Evolutionary conservation across 2,329 filamentous ascomycete species (phyloP), one percentile per base, ranked within the genome.

Genomic region (Hypoxylon sp.): DNA sequence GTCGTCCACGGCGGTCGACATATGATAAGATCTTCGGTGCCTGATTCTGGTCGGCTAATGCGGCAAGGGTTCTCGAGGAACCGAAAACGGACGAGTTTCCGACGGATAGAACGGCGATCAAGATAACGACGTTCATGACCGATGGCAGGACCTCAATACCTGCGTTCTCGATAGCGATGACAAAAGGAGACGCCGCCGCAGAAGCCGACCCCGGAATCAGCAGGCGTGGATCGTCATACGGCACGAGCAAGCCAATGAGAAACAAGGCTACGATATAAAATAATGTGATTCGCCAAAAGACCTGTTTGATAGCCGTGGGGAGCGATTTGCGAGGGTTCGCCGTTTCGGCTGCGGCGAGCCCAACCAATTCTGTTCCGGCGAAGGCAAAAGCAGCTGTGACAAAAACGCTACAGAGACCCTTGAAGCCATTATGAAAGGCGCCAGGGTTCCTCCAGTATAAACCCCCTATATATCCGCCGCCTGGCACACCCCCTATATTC

Each of bases 81-180:
- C 94, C 95, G 75, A 97, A 98, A 65, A 98, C 91, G 67, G 94
- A 90, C 5, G 93, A 95, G 80, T 97, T 98, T 63, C 94, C 94
- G 65, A 98, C 94, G 0, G 93, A 97, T 21, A 98, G 83, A 21
- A 97, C 94, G 19, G 94, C 91, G 68, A 97, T 89, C 76, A 98
- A 89, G 78, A 98, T 97, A 67, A 98, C 93, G n/a, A 89, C 90
- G 79, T 98, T 98, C 91, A 98, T 97, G 59, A 98, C 87, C 0
- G 92, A 94, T 1, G 93, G 93, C 2, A 98, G 86, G 1, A 91
- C 90, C 45, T 87, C 82, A 74, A 98, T 97, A 7, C 93, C 91
- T 1, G 94, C 93, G 69, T 94, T 91, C 72, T 76, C 84, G 73
- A 97, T 97, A 68, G 94, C 93, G 74, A 98, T 97, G 74, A 98